A percentile compares a stretch with the other conserved stretches of the same genome.
phyloP scores from a whole-genome alignment of 2,329 filamentous ascomycete genomes.

The Grosmannia serpens region DNA sequence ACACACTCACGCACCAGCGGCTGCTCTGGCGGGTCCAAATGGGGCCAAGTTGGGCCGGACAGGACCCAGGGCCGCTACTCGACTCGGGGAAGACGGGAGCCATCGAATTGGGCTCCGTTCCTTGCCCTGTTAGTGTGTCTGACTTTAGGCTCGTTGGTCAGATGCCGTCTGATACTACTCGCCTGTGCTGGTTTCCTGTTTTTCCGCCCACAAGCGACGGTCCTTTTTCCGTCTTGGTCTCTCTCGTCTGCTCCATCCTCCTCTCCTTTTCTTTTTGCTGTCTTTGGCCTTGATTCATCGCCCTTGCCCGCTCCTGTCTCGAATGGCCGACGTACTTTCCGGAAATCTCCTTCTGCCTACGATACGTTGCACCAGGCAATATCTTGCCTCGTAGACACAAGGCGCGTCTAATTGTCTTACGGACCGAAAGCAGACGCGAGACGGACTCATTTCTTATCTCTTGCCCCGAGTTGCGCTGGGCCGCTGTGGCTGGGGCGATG shows the following conservation, averaged over 20 bases:
- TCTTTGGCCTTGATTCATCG: neutral
- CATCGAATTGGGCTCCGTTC: neutral
- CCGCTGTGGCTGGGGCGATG: no score
- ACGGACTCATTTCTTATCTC: no score
- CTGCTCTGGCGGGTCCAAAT: neutral
- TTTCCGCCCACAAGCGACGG: neutral
- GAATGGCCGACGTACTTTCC: neutral
- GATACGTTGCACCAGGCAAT: no score
- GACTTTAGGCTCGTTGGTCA: neutral
- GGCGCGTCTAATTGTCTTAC: neutral
- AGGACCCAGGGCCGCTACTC: neutral
- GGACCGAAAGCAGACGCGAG: no score
- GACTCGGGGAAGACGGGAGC: constrained; percentile 4
- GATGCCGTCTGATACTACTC: neutral
- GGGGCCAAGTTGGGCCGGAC: neutral
- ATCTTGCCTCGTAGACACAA: no score
- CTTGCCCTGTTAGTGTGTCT: neutral
- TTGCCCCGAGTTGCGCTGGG: no score
- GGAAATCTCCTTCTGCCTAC: no score
- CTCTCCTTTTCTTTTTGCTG: neutral
- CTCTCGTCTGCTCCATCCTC: neutral
- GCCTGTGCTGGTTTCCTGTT: no score
- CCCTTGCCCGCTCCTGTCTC: neutral
- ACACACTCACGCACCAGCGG: neutral
- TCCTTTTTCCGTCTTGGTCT: neutral